Evolutionary conservation across 164 flowering plant species (phyloP), one percentile per base, ranked within the genome.

Genomic region (Stephania yunnanensis): DNA sequence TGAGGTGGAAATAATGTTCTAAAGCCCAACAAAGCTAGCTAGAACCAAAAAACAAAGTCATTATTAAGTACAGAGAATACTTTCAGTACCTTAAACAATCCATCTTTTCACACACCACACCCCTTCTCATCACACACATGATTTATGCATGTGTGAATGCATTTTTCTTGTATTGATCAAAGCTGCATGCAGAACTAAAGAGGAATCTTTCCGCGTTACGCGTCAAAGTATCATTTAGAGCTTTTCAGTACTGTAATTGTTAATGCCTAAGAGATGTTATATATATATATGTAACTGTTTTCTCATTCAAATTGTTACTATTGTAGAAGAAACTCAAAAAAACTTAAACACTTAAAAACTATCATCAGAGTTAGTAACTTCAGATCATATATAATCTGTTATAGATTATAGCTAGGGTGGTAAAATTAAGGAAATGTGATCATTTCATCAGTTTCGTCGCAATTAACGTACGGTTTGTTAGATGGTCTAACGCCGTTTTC

Each of bases 61-160:
- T 19, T 36, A 19, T 19, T 36, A 36, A 36, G 42, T 36, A 61
- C 66, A 19, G 25, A 61, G 66, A 36, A 61, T 61, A 61, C 25
- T n/a, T 61, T n/a, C 66, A 61, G 66, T 61, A 61, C 25, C 66
- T 19, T n/a, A 61, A 61, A 61, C 25, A 61, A 61, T n/a, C 66
- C 22, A 20, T 61, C 66, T 61, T 61, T 61, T 61, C 66, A 61
- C 20, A 61, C 66, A 17, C 20, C 66, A 61, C n/a, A 6, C 66
- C 66, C 20, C 66, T 61, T 20, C 42, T 36, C 42, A 36, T 36
- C 25, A 19, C 6, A 58, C 63, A 55, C 64, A 42, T 61, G 52
- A 73, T 73, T 64, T 64, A 64, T 73, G 53, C 58, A 73, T 64
- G 75, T 73, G 55, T 72, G 65, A 36, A 72, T 55, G 66, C 48